Percentiles rank a stretch among this genome's conserved stretches.
These are phyloP conservation scores for Xerocomus potaroensis DNA, from an alignment of 768 basidiomycete species.

Conservation along the genomic window DNA sequence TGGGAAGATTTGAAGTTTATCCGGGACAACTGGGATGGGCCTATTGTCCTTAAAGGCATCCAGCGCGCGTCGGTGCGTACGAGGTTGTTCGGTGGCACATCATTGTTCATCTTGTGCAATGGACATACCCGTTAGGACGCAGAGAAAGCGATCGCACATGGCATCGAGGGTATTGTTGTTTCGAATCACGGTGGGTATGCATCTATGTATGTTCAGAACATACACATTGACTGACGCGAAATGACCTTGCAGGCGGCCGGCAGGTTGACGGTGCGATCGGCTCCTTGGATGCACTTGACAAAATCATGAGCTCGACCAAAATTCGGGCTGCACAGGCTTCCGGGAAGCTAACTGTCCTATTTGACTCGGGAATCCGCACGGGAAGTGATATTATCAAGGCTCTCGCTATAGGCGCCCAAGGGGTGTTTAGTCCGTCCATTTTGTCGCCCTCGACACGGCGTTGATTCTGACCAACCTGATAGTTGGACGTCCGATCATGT, in stretches of 20 bases:
- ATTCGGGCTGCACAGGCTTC: slow-evolving; percentile 53
- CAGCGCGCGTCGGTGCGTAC: slow-evolving; percentile 53
- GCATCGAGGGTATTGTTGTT: slow-evolving; percentile 45
- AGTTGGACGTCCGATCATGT: slow-evolving; percentile 77
- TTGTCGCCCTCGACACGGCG: neutral
- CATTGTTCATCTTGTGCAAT: neutral
- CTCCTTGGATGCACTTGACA: slow-evolving; percentile 67
- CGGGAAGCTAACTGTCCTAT: slow-evolving; percentile 67
- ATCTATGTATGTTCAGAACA: neutral
- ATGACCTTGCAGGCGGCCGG: slow-evolving; percentile 51
- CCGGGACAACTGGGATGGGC: slow-evolving; percentile 72
- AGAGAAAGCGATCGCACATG: slow-evolving; percentile 40
- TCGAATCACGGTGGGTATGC: slow-evolving; percentile 35
- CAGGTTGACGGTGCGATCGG: slow-evolving; percentile 80
- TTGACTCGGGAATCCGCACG: slow-evolving; percentile 69
- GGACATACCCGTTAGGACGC: slow-evolving; percentile 38
- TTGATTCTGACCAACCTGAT: neutral
- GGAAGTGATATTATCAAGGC: slow-evolving; percentile 85
- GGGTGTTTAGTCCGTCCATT: slow-evolving; percentile 57
- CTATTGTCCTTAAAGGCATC: slow-evolving; percentile 75
- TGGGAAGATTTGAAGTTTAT: slow-evolving; percentile 74
- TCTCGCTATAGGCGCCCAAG: slow-evolving; percentile 81
- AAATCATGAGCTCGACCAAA: slow-evolving; percentile 59
- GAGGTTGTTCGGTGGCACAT: neutral
- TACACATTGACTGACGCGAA: neutral